Evolutionary conservation across 2,329 filamentous ascomycete genomes (phyloP).

Genomic region (Botrytis porri): DNA sequence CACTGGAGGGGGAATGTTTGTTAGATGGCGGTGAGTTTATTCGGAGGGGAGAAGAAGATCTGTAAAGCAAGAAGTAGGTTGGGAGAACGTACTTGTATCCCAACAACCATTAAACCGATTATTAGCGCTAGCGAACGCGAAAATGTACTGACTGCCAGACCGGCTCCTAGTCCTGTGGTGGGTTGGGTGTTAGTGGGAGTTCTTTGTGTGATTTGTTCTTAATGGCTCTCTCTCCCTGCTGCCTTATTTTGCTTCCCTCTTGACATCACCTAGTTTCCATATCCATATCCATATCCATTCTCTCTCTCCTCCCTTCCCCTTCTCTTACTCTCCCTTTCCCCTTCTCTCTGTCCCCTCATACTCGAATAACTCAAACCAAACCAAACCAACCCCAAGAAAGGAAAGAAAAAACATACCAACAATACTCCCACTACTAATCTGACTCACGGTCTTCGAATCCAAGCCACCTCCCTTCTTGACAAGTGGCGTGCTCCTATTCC

Average conservation of each 20-base stretch:
- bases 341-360: no score
- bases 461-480: slow-evolving; percentile 24
- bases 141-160: slow-evolving; percentile 63
- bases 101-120: slow-evolving; percentile 61
- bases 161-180: slow-evolving; percentile 30
- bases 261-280: no score
- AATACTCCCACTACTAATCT: slow-evolving; percentile 37
- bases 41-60: neutral
- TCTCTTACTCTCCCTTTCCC: no score
- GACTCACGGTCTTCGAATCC: slow-evolving; percentile 34
- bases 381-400: neutral
- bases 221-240: neutral
- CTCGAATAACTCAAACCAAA: no score
- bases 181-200: neutral
- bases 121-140: slow-evolving; percentile 67
- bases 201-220: neutral
- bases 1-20: slow-evolving; percentile 39
- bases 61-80: no score
- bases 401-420: slow-evolving; percentile 29
- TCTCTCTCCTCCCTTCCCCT: no score
- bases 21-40: slow-evolving; percentile 17
- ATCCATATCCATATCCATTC: no score
- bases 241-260: neutral
- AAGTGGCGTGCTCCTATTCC: slow-evolving; percentile 36
- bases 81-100: slow-evolving; percentile 36